These are phyloP conservation scores for Candida saitoana DNA, from an alignment of 805 yeast genomes.

Conservation along the genomic window DNA sequence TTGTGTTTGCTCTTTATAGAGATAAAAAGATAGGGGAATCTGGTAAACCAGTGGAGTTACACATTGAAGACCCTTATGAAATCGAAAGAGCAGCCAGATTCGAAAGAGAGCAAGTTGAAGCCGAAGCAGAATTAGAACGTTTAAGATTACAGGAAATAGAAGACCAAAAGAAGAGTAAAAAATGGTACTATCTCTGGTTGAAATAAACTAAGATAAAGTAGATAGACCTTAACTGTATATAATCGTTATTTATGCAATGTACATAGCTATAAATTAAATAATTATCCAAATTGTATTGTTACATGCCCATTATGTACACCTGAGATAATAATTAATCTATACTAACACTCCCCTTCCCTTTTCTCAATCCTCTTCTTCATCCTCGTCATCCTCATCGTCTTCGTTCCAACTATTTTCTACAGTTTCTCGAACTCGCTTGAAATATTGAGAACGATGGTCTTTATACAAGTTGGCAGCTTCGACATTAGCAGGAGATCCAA, in stretches of 20 bases:
- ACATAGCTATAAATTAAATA: too few relatives aligned
- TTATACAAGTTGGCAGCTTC: conserved; percentile 95
- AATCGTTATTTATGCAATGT: background rate
- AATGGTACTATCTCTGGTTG: conserved; percentile 55
- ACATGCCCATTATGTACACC: too few relatives aligned
- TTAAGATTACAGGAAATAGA: conserved; percentile 11
- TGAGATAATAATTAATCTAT: too few relatives aligned
- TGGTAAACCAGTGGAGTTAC: conserved; percentile 36
- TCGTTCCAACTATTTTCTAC: conserved; percentile 95
- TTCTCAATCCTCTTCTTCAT: conserved; percentile 28
- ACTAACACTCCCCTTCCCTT: background rate
- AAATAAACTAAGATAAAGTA: conserved; percentile 18
- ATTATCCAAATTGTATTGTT: conserved; percentile 1
- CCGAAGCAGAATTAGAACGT: conserved; percentile 7
- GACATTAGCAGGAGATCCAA: conserved; percentile 93
- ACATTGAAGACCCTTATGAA: conserved; percentile 36
- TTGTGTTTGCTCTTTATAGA: conserved; percentile 49
- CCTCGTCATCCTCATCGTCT: conserved; percentile 60
- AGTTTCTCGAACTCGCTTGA: conserved; percentile 86
- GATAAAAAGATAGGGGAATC: conserved; percentile 50
- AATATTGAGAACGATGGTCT: conserved; percentile 91
- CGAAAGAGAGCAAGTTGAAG: conserved; percentile 14
- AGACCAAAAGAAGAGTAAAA: conserved; percentile 11
- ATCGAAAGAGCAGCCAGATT: conserved; percentile 22
- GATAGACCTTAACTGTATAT: conserved; percentile 1